Evolutionary conservation across 345 rosid species (phyloP).

Genomic region (Hypericum androsaemum): DNA sequence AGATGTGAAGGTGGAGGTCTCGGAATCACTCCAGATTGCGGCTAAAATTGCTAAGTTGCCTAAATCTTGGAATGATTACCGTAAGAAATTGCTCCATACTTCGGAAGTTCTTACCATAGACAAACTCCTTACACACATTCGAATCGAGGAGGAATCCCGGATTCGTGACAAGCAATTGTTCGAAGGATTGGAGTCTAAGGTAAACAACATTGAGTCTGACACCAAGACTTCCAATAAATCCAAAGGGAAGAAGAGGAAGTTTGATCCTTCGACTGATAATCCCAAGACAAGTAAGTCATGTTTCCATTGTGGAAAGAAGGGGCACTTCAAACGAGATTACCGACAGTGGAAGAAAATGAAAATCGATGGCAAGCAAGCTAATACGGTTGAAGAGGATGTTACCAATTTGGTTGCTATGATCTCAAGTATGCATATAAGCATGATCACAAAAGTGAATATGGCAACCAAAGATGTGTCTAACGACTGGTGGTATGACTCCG

Average conservation of each 20-base stretch:
- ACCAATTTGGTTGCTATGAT: too few species aligned
- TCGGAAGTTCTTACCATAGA: not conserved
- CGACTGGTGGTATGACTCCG: too few species aligned
- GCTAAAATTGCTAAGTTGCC: not conserved
- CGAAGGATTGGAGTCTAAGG: not conserved
- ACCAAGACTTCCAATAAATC: not conserved
- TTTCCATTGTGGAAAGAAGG: not conserved
- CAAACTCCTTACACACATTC: not conserved
- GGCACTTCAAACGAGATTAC: not conserved
- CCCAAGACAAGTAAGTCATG: too few species aligned
- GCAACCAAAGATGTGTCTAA: too few species aligned
- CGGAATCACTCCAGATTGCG: not conserved
- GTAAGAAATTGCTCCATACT: not conserved
- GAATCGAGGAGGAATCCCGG: not conserved
- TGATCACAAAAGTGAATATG: too few species aligned
- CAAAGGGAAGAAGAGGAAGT: too few species aligned
- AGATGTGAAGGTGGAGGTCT: not conserved
- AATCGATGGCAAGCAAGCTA: too few species aligned
- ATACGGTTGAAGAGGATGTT: too few species aligned
- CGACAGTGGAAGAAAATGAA: not conserved
- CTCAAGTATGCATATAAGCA: too few species aligned
- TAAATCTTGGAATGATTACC: slow-evolving; percentile 1
- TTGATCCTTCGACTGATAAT: too few species aligned
- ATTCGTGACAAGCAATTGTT: not conserved
- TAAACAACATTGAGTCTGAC: too few species aligned